Evolutionary conservation across 352 stramenopile genomes (phyloP), one percentile per base, ranked within the genome.

Genomic region (Globisporangium recalcitrans): DNA sequence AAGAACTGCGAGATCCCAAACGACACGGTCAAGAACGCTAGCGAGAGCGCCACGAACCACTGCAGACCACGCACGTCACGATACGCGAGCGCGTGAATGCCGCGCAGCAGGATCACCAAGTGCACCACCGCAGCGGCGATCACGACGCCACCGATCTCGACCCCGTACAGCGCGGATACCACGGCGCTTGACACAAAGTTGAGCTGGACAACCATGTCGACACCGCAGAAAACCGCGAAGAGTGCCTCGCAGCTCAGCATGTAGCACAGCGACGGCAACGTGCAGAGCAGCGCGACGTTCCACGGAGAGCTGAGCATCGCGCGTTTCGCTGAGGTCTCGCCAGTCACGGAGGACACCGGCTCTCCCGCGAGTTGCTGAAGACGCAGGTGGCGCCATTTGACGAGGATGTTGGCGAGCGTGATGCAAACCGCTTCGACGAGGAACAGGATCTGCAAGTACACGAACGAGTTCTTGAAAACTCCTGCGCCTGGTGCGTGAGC

Each of bases 381-480:
- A 10, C 75, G 75, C 47, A 88, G 58, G 3, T 56, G 52, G 1
- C 78, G 68, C 78, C 78, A 88, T 13, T 74, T 70, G 40, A 88
- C 64, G n/a, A 88, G 69, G 11, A 81, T 60, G 21, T 84, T 85
- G 7, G 73, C 72, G 4, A 82, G 26, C 10, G 56, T 64, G 13
- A 88, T 61, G 7, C 68, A 77, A 4, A 51, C 47, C 6, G 73
- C 62, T 55, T 88, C 72, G 11, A 71, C 67, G 4, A 81, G 34
- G 13, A 82, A 36, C 4, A 85, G 29, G 16, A 58, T 29, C 32
- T 75, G 22, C 1, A 86, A n/a, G 38, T 79, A 82, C 21, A 51
- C 29, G 38, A 86, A 78, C 16, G 78, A 69, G 16, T 49, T 68
- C 0, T 49, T 48, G 46, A 85, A 85, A 88, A 60, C 19, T 40